Evolutionary conservation across 2,329 filamentous ascomycete genomes (phyloP).

Genomic region (Aspergillus sp.): DNA sequence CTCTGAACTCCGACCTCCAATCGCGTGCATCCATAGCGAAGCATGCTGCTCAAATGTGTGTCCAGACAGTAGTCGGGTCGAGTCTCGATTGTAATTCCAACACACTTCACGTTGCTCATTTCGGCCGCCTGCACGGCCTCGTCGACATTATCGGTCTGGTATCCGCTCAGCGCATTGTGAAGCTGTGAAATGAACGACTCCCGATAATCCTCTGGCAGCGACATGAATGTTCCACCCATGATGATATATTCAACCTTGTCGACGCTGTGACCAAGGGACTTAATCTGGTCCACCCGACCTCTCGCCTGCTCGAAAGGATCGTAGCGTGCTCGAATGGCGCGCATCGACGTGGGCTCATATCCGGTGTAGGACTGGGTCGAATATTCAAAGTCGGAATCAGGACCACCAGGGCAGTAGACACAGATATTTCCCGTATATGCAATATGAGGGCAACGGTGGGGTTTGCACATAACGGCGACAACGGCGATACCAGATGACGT

Average conservation of each 20-base stretch:
- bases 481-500: slow-evolving; percentile 96
- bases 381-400: slow-evolving; percentile 98
- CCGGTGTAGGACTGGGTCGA: slow-evolving; percentile 98
- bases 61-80: slow-evolving; percentile 94
- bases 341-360: slow-evolving; percentile 97
- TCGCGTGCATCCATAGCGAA: slow-evolving; percentile 94
- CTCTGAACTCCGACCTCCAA: slow-evolving; percentile 94
- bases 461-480: slow-evolving; percentile 99
- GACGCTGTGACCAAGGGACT: slow-evolving; percentile 88
- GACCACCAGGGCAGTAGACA: slow-evolving; percentile 95
- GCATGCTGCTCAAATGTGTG: slow-evolving; percentile 90
- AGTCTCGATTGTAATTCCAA: slow-evolving; percentile 97
- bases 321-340: slow-evolving; percentile 91
- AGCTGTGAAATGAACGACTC: slow-evolving; percentile 92
- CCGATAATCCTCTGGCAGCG: slow-evolving; percentile 76
- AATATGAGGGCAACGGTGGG: slow-evolving; percentile 94
- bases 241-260: slow-evolving; percentile 99
- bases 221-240: slow-evolving; percentile 99
- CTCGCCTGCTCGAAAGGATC: slow-evolving; percentile 97
- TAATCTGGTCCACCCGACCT: slow-evolving; percentile 93
- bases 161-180: slow-evolving; percentile 93
- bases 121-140: slow-evolving; percentile 91
- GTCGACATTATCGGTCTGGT: slow-evolving; percentile 88
- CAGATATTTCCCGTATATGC: slow-evolving; percentile 98
- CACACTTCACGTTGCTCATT: slow-evolving; percentile 96